Evolutionary conservation across 169 alveolate species (phyloP).

Genomic region (Neospora caninum): DNA sequence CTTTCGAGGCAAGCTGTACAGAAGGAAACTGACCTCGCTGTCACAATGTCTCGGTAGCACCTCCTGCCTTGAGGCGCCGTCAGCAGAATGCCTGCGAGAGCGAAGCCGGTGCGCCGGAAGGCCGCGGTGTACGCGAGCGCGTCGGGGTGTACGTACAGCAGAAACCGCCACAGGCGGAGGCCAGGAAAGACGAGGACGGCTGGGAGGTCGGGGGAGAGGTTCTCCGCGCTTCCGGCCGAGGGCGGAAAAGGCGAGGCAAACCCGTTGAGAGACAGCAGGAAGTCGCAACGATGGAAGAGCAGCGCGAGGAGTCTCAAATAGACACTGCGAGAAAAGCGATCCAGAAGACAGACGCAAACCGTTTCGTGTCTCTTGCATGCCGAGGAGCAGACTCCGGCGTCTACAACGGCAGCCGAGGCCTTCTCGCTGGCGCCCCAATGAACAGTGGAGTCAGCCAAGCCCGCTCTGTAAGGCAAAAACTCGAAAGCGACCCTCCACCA

Average conservation of each 20-base stretch:
- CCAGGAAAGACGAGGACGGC: background rate
- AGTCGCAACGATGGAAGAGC: background rate
- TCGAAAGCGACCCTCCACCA: too few relatives aligned
- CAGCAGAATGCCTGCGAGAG: background rate
- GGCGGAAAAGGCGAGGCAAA: background rate
- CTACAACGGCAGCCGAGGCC: too few relatives aligned
- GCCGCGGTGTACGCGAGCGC: slow-evolving; percentile 36
- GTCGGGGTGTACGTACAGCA: slow-evolving; percentile 39
- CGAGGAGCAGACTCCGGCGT: too few relatives aligned
- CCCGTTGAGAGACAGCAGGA: background rate
- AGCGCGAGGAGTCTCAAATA: background rate
- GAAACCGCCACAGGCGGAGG: slow-evolving; percentile 25
- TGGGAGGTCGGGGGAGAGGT: background rate
- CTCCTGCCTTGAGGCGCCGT: background rate
- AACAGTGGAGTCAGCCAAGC: too few relatives aligned
- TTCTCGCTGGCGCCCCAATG: too few relatives aligned
- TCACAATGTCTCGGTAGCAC: background rate
- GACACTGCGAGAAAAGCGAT: background rate
- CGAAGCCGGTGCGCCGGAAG: slow-evolving; percentile 26
- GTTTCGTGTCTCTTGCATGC: too few relatives aligned
- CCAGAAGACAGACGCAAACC: background rate
- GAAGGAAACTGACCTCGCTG: background rate
- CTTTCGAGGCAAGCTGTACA: too few relatives aligned
- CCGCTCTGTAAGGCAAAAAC: too few relatives aligned
- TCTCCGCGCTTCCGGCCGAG: background rate